Conservation (phyloP, 208 protist species). For the Willaertia magna region DNA sequence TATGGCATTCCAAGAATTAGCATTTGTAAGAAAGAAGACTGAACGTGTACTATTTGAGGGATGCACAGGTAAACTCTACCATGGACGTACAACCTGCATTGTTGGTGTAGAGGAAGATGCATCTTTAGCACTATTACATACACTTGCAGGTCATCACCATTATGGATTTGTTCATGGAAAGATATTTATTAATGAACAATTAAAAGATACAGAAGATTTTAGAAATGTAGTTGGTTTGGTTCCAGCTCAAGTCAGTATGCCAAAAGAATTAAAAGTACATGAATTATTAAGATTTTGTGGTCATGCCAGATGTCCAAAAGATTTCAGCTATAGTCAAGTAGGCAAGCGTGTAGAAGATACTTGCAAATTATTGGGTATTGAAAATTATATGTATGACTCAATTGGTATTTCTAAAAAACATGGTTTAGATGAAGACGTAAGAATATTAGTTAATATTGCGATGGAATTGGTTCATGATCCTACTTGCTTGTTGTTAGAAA, state of each 20-base stretch:
- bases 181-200: neutral
- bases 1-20: neutral
- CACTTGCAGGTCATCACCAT: neutral
- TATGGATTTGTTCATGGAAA: neutral
- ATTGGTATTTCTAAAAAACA: neutral
- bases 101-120: neutral
- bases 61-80: neutral
- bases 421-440: neutral
- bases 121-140: neutral
- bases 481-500: slow-evolving; percentile 13
- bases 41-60: neutral
- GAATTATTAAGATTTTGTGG: neutral
- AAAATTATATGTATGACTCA: neutral
- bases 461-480: slow-evolving; percentile 16
- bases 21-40: neutral
- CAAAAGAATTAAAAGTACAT: neutral
- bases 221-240: neutral
- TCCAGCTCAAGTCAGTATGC: neutral
- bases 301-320: neutral
- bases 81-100: neutral
- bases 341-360: neutral
- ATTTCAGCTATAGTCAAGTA: neutral
- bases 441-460: slow-evolving; percentile 11
- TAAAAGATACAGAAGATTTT: neutral
- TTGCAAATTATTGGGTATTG: neutral